Base-by-base conservation (phyloP, 2,329 filamentous ascomycete species). In the Fusarium acutatum region DNA sequence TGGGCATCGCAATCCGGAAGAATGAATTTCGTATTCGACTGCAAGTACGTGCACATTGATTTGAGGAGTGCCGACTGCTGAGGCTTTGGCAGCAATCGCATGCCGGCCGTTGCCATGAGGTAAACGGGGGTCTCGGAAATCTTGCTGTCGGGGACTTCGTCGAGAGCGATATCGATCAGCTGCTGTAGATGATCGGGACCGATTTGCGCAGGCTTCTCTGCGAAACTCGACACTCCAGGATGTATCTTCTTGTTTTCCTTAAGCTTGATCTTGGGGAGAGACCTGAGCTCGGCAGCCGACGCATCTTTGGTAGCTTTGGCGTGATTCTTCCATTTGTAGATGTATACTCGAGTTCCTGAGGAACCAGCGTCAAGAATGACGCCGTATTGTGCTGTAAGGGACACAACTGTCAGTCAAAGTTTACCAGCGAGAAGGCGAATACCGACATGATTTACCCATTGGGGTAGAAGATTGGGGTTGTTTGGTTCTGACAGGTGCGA, bases 331-430 rank as follows among this genome's bases (percentile, higher is more conserved):
- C 96, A 99, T 83, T 92, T 90, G 84, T 99, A 99, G 65, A 99
- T 90, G 82, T 99, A 94, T 72, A 97, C 88, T 81, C 96, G 93
- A 79, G 96, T 98, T 81, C 96, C 96, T 82, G 96, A 98, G 83
- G 96, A 98, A 77, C 96, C 96, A 81, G 96, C 96, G 88, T 99
- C 96, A 80, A 99, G 90, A 81, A 99, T 95, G 78, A 98, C 94
- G 81, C 95, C 96, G 88, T 97, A 98, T 85, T 90, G 88, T 80
- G 87, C 88, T 90, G 69, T 41, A 50, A 32, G 41, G 69, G 57
- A 44, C 30, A 74, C 38, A 44, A 32, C 40, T 13, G 74, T 75
- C 62, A 73, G 76, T 72, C 53, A 69, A 54, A 58, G 57, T 44
- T 34, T 35, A 50, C 57, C 43, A 46, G 22, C 13, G 9, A 54